Conservation (phyloP, 441 rosid species). For the Aleurites moluccanus region DNA sequence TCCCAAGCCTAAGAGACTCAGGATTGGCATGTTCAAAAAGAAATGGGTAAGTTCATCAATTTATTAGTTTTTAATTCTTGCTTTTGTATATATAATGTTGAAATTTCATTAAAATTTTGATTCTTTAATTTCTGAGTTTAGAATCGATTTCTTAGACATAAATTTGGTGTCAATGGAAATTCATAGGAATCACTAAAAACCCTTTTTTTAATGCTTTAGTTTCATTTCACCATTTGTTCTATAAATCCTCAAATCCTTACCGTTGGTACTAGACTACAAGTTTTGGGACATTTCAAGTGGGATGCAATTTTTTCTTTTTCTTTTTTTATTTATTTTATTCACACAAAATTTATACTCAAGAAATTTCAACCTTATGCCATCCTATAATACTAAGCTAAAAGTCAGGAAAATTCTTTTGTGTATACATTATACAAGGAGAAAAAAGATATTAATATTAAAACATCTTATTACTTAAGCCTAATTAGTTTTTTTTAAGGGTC, state of each 20-base stretch:
- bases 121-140: not conserved
- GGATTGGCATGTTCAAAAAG: constrained; percentile 79
- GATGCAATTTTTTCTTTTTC: not conserved
- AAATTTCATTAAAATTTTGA: not conserved
- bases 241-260: not conserved
- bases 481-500: too few species aligned
- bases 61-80: not conserved
- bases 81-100: too few species aligned
- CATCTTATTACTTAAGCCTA: too few species aligned
- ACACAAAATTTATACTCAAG: too few species aligned
- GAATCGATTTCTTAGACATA: not conserved
- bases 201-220: not conserved
- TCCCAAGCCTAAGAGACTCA: constrained; percentile 45
- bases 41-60: constrained; percentile 52
- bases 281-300: not conserved
- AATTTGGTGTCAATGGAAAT: not conserved
- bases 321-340: too few species aligned
- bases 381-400: too few species aligned
- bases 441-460: too few species aligned
- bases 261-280: not conserved
- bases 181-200: not conserved
- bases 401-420: too few species aligned
- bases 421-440: too few species aligned
- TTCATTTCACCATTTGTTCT: not conserved
- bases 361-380: too few species aligned